These are phyloP conservation scores for Solanum piurae DNA, from an alignment of 257 asterid genomes.

Conservation along the genomic window DNA sequence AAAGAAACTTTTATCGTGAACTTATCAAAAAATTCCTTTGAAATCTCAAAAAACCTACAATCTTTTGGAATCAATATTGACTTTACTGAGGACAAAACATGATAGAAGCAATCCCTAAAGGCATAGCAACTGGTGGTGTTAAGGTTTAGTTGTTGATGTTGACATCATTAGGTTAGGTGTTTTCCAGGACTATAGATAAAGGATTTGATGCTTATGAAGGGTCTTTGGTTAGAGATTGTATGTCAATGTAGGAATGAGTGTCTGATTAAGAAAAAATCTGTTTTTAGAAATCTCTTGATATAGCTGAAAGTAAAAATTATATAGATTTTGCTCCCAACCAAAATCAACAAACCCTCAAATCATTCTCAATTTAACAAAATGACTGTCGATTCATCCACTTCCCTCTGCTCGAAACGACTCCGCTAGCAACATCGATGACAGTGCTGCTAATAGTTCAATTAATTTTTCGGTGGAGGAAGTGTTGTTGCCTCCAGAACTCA, in stretches of 20 bases:
- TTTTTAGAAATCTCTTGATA: not conserved
- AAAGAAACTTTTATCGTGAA: not conserved
- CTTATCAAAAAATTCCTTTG: not conserved
- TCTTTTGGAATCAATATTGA: not conserved
- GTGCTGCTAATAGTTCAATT: not conserved
- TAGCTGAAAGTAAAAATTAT: not conserved
- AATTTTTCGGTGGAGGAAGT: not conserved
- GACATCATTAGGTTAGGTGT: not conserved
- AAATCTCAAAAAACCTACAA: not conserved
- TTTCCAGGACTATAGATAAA: not conserved
- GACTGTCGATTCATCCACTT: not conserved
- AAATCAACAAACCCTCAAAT: not conserved
- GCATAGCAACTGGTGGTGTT: not conserved
- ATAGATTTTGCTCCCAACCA: not conserved
- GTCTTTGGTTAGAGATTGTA: not conserved
- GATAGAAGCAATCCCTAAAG: not conserved
- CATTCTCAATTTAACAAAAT: not conserved
- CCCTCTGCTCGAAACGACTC: not conserved
- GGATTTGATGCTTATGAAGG: not conserved
- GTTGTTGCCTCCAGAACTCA: slow-evolving; percentile 2
- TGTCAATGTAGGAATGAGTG: not conserved
- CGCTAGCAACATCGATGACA: not conserved
- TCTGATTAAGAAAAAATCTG: not conserved
- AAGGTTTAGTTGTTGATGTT: not conserved
- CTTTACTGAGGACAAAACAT: not conserved